Evolutionary conservation across 1,284 basidiomycete genomes (phyloP).

Genomic region (Polyporus tsugae): DNA sequence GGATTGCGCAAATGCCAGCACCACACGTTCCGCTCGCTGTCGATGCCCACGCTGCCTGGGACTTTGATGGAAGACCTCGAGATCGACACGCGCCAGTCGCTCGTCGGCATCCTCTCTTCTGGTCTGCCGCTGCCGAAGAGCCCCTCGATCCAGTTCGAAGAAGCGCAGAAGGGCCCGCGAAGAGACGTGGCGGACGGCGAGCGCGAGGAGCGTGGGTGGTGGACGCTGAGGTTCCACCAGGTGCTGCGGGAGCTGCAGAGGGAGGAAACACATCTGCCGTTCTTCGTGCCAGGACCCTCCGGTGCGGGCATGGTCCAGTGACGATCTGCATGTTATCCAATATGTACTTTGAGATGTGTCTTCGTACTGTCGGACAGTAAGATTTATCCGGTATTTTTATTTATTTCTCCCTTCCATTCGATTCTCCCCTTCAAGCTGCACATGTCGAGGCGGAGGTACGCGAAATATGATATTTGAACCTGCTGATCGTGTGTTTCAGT

Average conservation of each 20-base stretch:
- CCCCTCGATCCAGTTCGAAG: conserved; percentile 63
- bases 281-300: neutral
- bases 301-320: neutral
- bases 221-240: conserved; percentile 77
- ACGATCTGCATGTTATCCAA: neutral
- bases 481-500: too few species aligned
- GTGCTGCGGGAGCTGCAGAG: conserved; percentile 63
- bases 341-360: neutral
- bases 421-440: neutral
- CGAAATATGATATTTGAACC: neutral
- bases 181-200: conserved; percentile 52
- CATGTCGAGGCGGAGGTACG: neutral
- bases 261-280: conserved; percentile 26
- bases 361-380: neutral
- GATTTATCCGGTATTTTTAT: neutral
- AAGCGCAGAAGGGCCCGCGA: conserved; percentile 35
- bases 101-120: conserved; percentile 61
- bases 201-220: conserved; percentile 81
- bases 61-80: conserved; percentile 46
- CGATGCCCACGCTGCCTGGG: conserved; percentile 51
- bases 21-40: conserved; percentile 60
- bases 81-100: conserved; percentile 53
- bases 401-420: neutral
- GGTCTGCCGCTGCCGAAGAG: conserved; percentile 74
- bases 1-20: conserved; percentile 61